Conservation (phyloP, 129 eudicot genomes). For the Lonicera japonica region DNA sequence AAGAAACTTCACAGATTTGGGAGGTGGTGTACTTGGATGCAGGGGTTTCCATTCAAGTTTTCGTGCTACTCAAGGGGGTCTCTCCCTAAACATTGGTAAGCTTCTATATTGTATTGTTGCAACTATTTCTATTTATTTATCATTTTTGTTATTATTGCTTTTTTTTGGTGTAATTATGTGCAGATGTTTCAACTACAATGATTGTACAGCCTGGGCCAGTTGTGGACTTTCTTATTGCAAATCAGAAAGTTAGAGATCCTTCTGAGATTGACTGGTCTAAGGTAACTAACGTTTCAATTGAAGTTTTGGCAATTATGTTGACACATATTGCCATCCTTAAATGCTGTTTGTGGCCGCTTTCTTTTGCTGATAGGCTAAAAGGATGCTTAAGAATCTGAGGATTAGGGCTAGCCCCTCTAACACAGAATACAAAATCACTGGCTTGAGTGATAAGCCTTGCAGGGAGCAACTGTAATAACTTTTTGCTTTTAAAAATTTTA, state of each 20-base stretch:
- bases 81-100: slow-evolving; percentile 73
- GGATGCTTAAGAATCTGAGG: slow-evolving; percentile 57
- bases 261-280: slow-evolving; percentile 61
- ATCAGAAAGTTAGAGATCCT: slow-evolving; percentile 71
- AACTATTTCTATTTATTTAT: not conserved
- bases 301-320: not conserved
- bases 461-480: slow-evolving; percentile 49
- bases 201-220: slow-evolving; percentile 90
- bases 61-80: slow-evolving; percentile 70
- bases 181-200: slow-evolving; percentile 93
- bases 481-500: too few species aligned
- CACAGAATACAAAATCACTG: slow-evolving; percentile 54
- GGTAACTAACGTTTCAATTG: slow-evolving; percentile 29
- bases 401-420: slow-evolving; percentile 51
- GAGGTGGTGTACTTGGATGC: slow-evolving; percentile 93
- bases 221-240: slow-evolving; percentile 59
- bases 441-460: slow-evolving; percentile 70
- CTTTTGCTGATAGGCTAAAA: slow-evolving; percentile 43
- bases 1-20: slow-evolving; percentile 57
- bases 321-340: not conserved
- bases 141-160: not conserved
- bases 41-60: slow-evolving; percentile 86
- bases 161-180: not conserved
- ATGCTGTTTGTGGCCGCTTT: not conserved
- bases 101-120: slow-evolving; percentile 5